Evolutionary conservation across 106 monocot genomes (phyloP).

Genomic region (Triglochin maritima): DNA sequence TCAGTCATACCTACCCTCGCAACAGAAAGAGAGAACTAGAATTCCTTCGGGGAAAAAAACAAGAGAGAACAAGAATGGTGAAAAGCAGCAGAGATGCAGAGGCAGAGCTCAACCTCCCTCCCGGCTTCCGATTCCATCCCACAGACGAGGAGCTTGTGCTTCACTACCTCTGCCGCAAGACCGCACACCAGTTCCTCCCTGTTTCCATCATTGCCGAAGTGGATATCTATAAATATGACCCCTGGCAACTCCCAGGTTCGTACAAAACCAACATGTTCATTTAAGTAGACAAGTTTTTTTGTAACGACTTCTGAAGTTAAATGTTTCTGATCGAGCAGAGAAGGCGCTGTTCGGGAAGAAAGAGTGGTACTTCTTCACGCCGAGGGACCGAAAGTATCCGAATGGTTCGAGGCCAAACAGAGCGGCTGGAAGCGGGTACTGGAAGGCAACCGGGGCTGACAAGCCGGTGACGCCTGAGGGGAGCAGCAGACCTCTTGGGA

Average conservation of each 20-base stretch:
- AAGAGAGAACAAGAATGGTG: neutral
- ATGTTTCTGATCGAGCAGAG: conserved; percentile 10
- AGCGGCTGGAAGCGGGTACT: conserved; percentile 41
- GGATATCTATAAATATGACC: conserved; percentile 23
- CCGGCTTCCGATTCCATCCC: conserved; percentile 87
- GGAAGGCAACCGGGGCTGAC: conserved; percentile 52
- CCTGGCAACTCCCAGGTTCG: conserved; percentile 26
- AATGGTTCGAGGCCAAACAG: conserved; percentile 45
- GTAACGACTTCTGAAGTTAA: neutral
- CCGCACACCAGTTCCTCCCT: conserved; percentile 12
- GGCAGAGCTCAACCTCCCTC: conserved; percentile 40
- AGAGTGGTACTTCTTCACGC: conserved; percentile 65
- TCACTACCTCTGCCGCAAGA: conserved; percentile 18
- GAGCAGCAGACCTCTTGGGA: conserved; percentile 18
- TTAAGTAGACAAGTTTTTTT: no score
- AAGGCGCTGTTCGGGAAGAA: conserved; percentile 43
- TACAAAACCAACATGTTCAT: no score
- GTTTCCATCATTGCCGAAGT: conserved; percentile 23
- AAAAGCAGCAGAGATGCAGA: conserved; percentile 16
- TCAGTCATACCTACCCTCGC: no score
- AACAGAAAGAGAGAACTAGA: no score
- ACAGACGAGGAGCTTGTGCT: conserved; percentile 64
- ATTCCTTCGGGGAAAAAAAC: neutral
- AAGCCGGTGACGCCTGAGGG: conserved; percentile 38
- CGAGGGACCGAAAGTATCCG: conserved; percentile 22